A percentile compares a stretch with the other conserved stretches of the same genome.
phyloP scores from a whole-genome alignment of 2,329 filamentous ascomycete genomes.

The Monosporascus sp. region DNA sequence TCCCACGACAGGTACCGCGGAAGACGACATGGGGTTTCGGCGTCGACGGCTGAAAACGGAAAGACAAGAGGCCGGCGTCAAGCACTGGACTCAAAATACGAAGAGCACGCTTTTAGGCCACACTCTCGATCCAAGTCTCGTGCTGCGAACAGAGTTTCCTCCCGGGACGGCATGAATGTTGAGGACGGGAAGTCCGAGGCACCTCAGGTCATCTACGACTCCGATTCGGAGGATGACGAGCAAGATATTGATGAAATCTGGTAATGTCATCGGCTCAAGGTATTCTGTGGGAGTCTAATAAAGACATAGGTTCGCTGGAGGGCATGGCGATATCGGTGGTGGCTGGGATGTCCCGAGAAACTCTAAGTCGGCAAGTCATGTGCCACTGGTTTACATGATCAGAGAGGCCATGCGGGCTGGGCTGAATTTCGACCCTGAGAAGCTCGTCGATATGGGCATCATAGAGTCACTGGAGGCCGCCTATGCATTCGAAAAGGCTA shows the following conservation, averaged over 20 bases:
- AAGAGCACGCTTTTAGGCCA: slow-evolving; percentile 26
- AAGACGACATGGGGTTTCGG: slow-evolving; percentile 10
- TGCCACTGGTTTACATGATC: slow-evolving; percentile 67
- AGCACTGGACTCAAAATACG: slow-evolving; percentile 11
- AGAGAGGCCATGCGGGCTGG: slow-evolving; percentile 60
- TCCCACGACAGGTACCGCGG: slow-evolving; percentile 33
- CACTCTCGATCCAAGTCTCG: slow-evolving; percentile 29
- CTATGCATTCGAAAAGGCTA: slow-evolving; percentile 4
- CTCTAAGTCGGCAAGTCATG: slow-evolving; percentile 61
- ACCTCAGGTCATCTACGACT: slow-evolving; percentile 28
- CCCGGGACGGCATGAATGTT: slow-evolving; percentile 6
- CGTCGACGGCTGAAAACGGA: not conserved
- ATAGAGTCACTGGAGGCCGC: slow-evolving; percentile 36
- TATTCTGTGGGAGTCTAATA: not conserved
- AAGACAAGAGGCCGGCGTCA: slow-evolving; percentile 11
- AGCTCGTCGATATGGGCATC: slow-evolving; percentile 63
- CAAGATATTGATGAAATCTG: slow-evolving; percentile 78
- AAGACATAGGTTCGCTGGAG: slow-evolving; percentile 56
- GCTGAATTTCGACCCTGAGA: slow-evolving; percentile 63
- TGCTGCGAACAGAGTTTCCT: slow-evolving; percentile 13
- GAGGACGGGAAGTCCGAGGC: slow-evolving; percentile 25
- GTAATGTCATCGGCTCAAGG: slow-evolving; percentile 21
- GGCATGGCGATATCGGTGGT: slow-evolving; percentile 74
- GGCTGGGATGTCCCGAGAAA: slow-evolving; percentile 59
- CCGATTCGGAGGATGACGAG: slow-evolving; percentile 41